Evolutionary conservation across 129 eudicot species (phyloP).

Genomic region (Artemisia argyi): DNA sequence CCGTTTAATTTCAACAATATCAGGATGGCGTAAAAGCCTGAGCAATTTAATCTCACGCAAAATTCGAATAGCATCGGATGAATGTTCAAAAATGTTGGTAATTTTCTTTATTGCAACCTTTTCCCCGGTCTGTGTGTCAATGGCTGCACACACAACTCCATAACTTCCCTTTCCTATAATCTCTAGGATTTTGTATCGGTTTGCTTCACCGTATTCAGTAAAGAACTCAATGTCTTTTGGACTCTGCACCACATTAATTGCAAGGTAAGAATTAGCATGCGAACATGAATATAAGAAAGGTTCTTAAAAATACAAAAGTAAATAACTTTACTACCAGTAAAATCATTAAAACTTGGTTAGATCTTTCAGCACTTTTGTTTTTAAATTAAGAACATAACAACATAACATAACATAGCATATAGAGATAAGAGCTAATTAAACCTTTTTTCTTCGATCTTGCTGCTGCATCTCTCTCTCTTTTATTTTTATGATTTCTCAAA

Average conservation of each 20-base stretch:
- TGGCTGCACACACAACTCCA: conserved; percentile 96
- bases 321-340: too few species aligned
- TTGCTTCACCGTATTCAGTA: conserved; percentile 87
- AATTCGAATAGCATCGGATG: conserved; percentile 87
- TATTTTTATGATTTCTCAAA: neutral
- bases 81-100: conserved; percentile 79
- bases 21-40: conserved; percentile 84
- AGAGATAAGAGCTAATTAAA: conserved; percentile 13
- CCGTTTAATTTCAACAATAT: conserved; percentile 82
- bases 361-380: too few species aligned
- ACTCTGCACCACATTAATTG: conserved; percentile 43
- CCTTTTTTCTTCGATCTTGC: conserved; percentile 77
- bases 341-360: too few species aligned
- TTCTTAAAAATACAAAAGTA: too few species aligned
- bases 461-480: conserved; percentile 49
- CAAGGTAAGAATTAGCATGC: conserved; percentile 2
- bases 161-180: conserved; percentile 91
- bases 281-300: neutral
- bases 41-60: conserved; percentile 85
- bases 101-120: conserved; percentile 96
- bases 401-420: neutral
- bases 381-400: neutral
- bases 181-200: conserved; percentile 68
- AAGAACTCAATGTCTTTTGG: conserved; percentile 72
- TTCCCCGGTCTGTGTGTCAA: conserved; percentile 85